A percentile compares a stretch with the other conserved stretches of the same genome.
These are phyloP conservation scores for Helichrysum umbraculigerum DNA, from an alignment of 129 eudicot species.

Conservation along the genomic window DNA sequence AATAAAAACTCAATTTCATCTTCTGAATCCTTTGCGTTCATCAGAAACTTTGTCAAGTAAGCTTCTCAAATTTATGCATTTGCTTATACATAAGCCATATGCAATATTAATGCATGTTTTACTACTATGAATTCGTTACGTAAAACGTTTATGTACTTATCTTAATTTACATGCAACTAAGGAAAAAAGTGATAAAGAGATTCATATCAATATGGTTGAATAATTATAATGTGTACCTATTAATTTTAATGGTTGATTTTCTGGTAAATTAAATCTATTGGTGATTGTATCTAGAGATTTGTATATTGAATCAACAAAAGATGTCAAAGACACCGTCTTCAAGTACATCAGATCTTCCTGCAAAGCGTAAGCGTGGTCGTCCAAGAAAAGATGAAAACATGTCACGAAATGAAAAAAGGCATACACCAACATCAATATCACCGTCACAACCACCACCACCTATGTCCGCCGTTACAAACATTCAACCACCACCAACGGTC, in stretches of 20 bases:
- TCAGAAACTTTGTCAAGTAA: constrained; percentile 25
- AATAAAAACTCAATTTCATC: constrained; percentile 1
- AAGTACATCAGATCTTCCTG: constrained; percentile 37
- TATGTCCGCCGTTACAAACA: constrained; percentile 29
- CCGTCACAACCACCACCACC: constrained; percentile 37
- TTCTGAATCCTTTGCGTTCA: constrained; percentile 21
- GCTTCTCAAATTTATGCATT: constrained; percentile 28
- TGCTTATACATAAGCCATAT: neutral
- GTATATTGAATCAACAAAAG: constrained; percentile 46
- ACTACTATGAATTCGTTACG: too few species aligned
- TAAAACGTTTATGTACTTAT: too few species aligned
- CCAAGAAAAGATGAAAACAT: constrained; percentile 73
- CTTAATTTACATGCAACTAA: neutral
- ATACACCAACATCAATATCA: constrained; percentile 18
- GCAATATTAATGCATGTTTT: neutral
- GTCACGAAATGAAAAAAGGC: constrained; percentile 34
- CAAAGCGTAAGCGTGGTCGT: constrained; percentile 83
- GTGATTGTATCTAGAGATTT: constrained; percentile 8
- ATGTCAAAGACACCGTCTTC: constrained; percentile 31
- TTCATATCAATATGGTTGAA: neutral
- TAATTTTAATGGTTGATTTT: neutral
- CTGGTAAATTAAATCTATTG: constrained; percentile 16
- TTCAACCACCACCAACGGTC: constrained; percentile 21
- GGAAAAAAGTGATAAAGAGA: too few species aligned
- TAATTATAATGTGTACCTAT: neutral